Evolutionary conservation across 192 early-diverging fungal genomes (phyloP), one percentile per base, ranked within the genome.

Genomic region (Gaertneriomyces sp.): DNA sequence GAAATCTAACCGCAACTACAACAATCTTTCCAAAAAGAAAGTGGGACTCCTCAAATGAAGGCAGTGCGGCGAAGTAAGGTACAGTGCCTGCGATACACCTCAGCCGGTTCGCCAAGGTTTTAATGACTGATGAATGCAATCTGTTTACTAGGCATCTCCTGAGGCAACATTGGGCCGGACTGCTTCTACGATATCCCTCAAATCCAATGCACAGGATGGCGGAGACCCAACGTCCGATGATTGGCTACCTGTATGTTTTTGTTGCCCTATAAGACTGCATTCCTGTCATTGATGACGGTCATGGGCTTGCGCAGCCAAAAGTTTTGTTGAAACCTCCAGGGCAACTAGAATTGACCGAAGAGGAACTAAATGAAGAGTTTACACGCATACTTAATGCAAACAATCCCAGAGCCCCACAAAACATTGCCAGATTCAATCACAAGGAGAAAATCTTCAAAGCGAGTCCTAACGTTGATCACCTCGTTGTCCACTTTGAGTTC

Each of bases 331-430:
- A 85, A 60, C 85, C 85, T 3, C 75, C 77, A 10, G 76, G 76
- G 3, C 85, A 86, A 63, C 68, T 79, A 6, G 69, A 75, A 55
- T 68, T 86, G 11, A 80, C 75, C 2, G 83, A 85, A 61, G 50
- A 63, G 7, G 85, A 86, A 57, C 70, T 86, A 20, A 74, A 85
- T 33, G 85, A 86, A 52, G 85, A 86, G 60, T 56, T 84, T 46
- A 86, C 85, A 12, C 60, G 85, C 17, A 85, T 86, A 57, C 68
- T 86, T 46, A 86, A 86, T 69, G 85, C 85, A 42, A 86, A 86
- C 70, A 86, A 86, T 66, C 85, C 85, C 7, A 74, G 79, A 51
- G 85, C 85, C 6, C 81, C 85, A 17, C 85, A 86, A 69, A 86
- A 86, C 70, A 83, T 85, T 69, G 78, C 85, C 4, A 57, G 85